These are phyloP conservation scores for Baeospora myosura DNA, from an alignment of 1,284 basidiomycete genomes.

Conservation along the genomic window DNA sequence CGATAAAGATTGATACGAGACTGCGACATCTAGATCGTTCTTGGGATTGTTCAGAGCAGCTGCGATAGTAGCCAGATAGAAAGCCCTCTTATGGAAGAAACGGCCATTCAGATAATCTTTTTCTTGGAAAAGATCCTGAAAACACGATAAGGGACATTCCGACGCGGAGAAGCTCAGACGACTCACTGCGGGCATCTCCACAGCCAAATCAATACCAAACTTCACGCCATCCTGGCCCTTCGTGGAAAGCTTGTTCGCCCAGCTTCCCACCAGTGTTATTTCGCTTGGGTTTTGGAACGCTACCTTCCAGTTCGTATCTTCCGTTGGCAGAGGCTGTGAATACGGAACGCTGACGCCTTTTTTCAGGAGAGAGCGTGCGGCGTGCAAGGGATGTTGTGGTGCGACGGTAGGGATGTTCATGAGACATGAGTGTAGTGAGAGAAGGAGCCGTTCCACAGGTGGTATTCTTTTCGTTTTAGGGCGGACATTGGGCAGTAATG, in stretches of 20 bases:
- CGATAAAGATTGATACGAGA: slow-evolving; percentile 52
- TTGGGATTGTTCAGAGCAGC: slow-evolving; percentile 48
- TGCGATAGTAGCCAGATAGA: slow-evolving; percentile 82
- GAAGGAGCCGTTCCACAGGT: slow-evolving; percentile 58
- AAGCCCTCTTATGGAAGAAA: slow-evolving; percentile 90
- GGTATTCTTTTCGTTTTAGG: slow-evolving; percentile 53
- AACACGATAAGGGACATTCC: slow-evolving; percentile 9
- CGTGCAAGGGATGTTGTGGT: slow-evolving; percentile 61
- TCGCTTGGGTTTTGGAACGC: slow-evolving; percentile 62
- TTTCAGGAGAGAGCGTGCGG: slow-evolving; percentile 44
- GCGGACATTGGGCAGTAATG: slow-evolving; percentile 70
- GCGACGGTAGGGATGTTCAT: slow-evolving; percentile 47
- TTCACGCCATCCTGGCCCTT: slow-evolving; percentile 55
- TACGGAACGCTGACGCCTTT: slow-evolving; percentile 56
- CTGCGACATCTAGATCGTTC: slow-evolving; percentile 40
- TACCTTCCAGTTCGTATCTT: slow-evolving; percentile 73
- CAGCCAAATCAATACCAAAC: slow-evolving; percentile 76
- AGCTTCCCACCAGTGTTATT: slow-evolving; percentile 69
- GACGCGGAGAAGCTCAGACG: not conserved
- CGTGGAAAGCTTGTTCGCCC: slow-evolving; percentile 61
- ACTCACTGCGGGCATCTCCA: slow-evolving; percentile 79
- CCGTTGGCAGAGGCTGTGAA: slow-evolving; percentile 53
- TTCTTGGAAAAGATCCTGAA: slow-evolving; percentile 77
- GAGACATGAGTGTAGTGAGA: slow-evolving; percentile 54
- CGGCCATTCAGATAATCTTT: slow-evolving; percentile 91